Percentiles rank a stretch among this genome's conserved stretches.
phyloP scores from a whole-genome alignment of 2,329 filamentous ascomycete genomes.

The Knufia fluminis region DNA sequence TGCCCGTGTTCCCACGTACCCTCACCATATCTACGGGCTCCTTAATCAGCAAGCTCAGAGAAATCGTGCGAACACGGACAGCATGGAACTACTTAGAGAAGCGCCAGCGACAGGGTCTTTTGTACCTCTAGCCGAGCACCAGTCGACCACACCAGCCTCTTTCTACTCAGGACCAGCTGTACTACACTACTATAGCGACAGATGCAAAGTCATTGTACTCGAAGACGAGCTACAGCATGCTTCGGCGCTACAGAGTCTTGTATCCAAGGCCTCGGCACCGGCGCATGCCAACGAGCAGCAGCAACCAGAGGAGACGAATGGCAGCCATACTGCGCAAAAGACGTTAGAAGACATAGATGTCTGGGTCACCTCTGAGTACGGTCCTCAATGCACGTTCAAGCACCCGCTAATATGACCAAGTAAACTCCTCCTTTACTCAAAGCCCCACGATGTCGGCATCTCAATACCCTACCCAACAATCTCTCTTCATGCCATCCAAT shows the following conservation, averaged over 20 bases:
- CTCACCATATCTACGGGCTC: too few species aligned
- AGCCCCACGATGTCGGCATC: conserved; percentile 29
- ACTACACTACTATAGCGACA: conserved; percentile 38
- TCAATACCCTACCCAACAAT: conserved; percentile 41
- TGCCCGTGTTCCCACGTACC: too few species aligned
- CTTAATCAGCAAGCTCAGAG: too few species aligned
- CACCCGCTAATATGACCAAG: conserved; percentile 23
- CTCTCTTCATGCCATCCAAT: conserved; percentile 41
- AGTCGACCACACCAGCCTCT: conserved; percentile 39
- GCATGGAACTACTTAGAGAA: conserved; percentile 36
- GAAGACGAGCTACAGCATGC: conserved; percentile 32
- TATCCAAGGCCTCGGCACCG: conserved; percentile 10
- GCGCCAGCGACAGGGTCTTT: conserved; percentile 34
- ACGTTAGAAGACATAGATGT: conserved; percentile 34
- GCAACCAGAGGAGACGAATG: conserved; percentile 8
- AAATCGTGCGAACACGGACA: background rate
- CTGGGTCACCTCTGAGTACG: conserved; percentile 42
- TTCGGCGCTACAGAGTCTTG: conserved; percentile 25
- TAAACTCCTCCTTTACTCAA: conserved; percentile 36
- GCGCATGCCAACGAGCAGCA: conserved; percentile 13
- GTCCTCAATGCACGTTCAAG: background rate
- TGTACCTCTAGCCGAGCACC: conserved; percentile 36
- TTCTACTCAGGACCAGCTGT: conserved; percentile 40
- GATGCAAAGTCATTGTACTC: conserved; percentile 36
- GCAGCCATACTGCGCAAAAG: conserved; percentile 17